phyloP scores from a whole-genome alignment of 768 basidiomycete species.

The Agaricus blazei region DNA sequence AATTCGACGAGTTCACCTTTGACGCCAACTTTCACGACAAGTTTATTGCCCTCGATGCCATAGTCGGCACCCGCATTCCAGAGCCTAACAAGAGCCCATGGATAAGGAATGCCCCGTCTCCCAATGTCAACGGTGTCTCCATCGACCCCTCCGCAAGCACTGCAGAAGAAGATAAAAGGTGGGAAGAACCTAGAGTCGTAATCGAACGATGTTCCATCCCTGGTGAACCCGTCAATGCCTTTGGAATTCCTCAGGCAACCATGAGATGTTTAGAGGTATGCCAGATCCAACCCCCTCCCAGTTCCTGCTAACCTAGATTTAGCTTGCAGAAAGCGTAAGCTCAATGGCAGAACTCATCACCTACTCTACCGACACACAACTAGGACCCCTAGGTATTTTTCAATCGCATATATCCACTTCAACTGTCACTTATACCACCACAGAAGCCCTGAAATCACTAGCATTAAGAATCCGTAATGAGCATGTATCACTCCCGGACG shows the following conservation, averaged over 20 bases:
- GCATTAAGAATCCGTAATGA: slow-evolving; percentile 34
- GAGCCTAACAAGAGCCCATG: slow-evolving; percentile 37
- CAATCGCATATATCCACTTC: slow-evolving; percentile 4
- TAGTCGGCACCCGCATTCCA: slow-evolving; percentile 42
- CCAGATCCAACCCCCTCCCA: background rate
- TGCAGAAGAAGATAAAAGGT: slow-evolving; percentile 51
- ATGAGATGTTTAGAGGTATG: slow-evolving; percentile 83
- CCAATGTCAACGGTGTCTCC: slow-evolving; percentile 11
- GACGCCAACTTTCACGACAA: slow-evolving; percentile 73
- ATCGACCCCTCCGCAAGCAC: background rate
- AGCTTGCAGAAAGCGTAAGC: slow-evolving; percentile 79
- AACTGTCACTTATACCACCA: slow-evolving; percentile 10
- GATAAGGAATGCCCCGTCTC: slow-evolving; percentile 19
- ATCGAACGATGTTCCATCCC: slow-evolving; percentile 67
- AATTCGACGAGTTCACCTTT: slow-evolving; percentile 71
- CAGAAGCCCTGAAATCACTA: slow-evolving; percentile 38
- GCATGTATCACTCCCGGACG: slow-evolving; percentile 18
- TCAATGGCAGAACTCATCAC: slow-evolving; percentile 76
- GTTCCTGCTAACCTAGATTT: background rate
- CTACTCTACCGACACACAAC: slow-evolving; percentile 45
- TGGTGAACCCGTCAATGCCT: slow-evolving; percentile 80
- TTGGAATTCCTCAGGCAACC: slow-evolving; percentile 84
- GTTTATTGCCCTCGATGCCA: slow-evolving; percentile 60
- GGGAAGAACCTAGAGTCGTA: slow-evolving; percentile 61
- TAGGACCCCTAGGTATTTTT: slow-evolving; percentile 66